These are phyloP conservation scores for Mycena rosella DNA, from an alignment of 768 basidiomycete species.

Conservation along the genomic window DNA sequence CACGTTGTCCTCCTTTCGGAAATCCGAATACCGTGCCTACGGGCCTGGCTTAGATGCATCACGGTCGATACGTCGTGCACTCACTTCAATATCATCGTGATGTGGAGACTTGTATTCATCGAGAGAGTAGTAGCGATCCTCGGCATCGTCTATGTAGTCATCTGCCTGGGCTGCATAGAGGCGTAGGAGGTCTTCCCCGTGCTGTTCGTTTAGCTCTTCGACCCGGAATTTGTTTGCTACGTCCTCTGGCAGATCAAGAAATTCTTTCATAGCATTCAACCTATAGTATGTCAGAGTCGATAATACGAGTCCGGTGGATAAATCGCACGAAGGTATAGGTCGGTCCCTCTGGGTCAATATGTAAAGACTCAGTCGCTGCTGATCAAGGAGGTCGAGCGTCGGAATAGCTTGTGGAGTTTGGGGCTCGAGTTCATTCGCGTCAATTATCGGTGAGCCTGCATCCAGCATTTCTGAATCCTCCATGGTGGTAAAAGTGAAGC, in stretches of 20 bases:
- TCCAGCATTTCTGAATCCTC: constrained; percentile 7
- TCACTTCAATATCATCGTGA: constrained; percentile 43
- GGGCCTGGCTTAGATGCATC: not conserved
- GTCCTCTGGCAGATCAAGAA: constrained; percentile 47
- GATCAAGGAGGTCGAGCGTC: constrained; percentile 7
- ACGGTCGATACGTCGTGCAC: not conserved
- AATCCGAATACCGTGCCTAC: constrained; percentile 45
- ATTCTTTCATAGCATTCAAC: constrained; percentile 52
- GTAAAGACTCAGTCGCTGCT: constrained; percentile 50
- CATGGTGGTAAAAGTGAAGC: not conserved
- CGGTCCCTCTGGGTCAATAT: constrained; percentile 55
- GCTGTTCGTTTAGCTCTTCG: constrained; percentile 44
- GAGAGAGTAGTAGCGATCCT: constrained; percentile 49
- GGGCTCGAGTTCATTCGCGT: constrained; percentile 1
- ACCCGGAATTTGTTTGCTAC: constrained; percentile 45
- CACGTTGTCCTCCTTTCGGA: constrained; percentile 34
- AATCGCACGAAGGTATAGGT: constrained; percentile 55
- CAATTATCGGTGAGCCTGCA: not conserved
- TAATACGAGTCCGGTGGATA: not conserved
- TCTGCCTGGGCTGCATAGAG: constrained; percentile 52
- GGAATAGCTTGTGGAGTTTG: not conserved
- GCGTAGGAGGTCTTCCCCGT: constrained; percentile 52
- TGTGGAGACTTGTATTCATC: constrained; percentile 41
- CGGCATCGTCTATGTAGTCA: constrained; percentile 51
- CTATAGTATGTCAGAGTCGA: constrained; percentile 36